Evolutionary conservation across 768 basidiomycete species (phyloP).

Genomic region (Pulveroboletus sp.): DNA sequence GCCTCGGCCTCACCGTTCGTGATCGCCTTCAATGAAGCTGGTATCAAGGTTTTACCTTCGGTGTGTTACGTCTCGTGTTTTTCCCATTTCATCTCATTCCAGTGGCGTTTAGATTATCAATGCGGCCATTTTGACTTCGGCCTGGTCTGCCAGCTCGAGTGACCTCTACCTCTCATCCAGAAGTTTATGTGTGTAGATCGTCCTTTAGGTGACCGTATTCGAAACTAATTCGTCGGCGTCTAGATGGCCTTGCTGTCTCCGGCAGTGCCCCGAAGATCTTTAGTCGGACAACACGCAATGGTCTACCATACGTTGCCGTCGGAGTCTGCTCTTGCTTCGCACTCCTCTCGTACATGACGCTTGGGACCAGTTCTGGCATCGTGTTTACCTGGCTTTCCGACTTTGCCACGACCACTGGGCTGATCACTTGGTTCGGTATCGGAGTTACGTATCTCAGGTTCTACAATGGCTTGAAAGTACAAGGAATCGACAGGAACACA

Average conservation of each 20-base stretch:
- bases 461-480: conserved; percentile 42
- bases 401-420: conserved; percentile 37
- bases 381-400: conserved; percentile 43
- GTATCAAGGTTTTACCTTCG: conserved; percentile 53
- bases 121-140: conserved; percentile 40
- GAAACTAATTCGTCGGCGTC: conserved; percentile 9
- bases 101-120: conserved; percentile 29
- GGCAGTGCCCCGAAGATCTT: conserved; percentile 56
- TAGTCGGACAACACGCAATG: conserved; percentile 31
- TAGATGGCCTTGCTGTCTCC: conserved; percentile 51
- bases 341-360: conserved; percentile 39
- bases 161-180: conserved; percentile 39
- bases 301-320: conserved; percentile 46
- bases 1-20: conserved; percentile 54
- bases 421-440: conserved; percentile 46
- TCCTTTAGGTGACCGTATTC: too few species aligned
- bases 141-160: conserved; percentile 41
- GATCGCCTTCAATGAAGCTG: conserved; percentile 50
- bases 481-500: conserved; percentile 43
- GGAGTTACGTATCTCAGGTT: conserved; percentile 45
- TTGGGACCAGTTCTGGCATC: conserved; percentile 30
- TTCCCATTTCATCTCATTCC: too few species aligned
- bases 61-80: too few species aligned
- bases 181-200: conserved; percentile 29
- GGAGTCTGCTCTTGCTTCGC: conserved; percentile 30